Percentiles rank a stretch among this genome's conserved stretches.
Conservation (phyloP, 2,329 filamentous ascomycete species). For the Magnaporthiopsis incrustans region DNA sequence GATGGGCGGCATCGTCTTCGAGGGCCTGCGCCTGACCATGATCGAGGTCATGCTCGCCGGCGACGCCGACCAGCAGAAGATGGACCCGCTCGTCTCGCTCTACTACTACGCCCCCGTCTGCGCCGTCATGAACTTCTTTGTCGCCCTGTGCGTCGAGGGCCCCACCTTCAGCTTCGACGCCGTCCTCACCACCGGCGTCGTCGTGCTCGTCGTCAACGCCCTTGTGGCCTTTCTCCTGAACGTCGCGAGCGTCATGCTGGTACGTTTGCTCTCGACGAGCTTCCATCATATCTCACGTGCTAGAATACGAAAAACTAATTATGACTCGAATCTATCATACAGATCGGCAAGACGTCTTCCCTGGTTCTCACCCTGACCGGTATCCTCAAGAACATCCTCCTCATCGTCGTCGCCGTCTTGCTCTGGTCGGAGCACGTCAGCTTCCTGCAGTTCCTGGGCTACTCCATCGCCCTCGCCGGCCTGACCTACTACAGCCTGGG, state of each 20-base stretch:
- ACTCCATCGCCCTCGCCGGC: conserved; percentile 56
- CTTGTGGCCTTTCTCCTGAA: conserved; percentile 72
- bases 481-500: conserved; percentile 37
- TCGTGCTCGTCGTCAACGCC: conserved; percentile 61
- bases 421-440: conserved; percentile 71
- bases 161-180: conserved; percentile 58
- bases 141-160: conserved; percentile 62
- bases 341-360: conserved; percentile 85
- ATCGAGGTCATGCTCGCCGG: conserved; percentile 63
- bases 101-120: conserved; percentile 89
- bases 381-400: conserved; percentile 81
- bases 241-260: conserved; percentile 77
- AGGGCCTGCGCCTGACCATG: conserved; percentile 77
- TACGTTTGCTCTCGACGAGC: conserved; percentile 34
- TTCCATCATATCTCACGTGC: background rate
- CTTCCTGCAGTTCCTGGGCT: conserved; percentile 66
- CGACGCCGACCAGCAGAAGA: conserved; percentile 53
- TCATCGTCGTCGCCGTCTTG: conserved; percentile 67
- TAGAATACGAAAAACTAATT: background rate
- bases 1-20: conserved; percentile 67
- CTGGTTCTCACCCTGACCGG: conserved; percentile 80
- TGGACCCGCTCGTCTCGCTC: conserved; percentile 80
- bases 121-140: conserved; percentile 68
- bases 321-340: conserved; percentile 1
- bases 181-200: conserved; percentile 55